Conservation (phyloP, 2,329 filamentous ascomycete species). For the Ampelomyces quisqualis region DNA sequence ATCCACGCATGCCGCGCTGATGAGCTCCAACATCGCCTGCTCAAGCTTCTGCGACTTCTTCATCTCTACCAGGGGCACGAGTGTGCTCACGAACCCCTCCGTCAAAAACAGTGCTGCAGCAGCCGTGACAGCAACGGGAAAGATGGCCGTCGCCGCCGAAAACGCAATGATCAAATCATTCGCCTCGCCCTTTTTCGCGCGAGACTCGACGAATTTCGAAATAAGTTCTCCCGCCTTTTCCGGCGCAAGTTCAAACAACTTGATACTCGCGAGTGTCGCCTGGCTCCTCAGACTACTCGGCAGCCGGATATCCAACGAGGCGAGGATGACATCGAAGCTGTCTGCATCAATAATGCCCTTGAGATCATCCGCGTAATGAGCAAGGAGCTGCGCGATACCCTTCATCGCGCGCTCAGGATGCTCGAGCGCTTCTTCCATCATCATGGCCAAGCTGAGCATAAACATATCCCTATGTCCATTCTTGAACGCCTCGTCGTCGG, state of each 20-base stretch:
- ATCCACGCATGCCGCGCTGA: constrained; percentile 90
- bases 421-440: constrained; percentile 89
- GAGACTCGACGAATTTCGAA: constrained; percentile 70
- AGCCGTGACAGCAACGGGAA: constrained; percentile 77
- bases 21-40: constrained; percentile 80
- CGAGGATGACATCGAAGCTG: constrained; percentile 80
- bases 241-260: constrained; percentile 76
- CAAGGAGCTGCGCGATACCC: constrained; percentile 60
- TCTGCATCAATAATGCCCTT: constrained; percentile 69
- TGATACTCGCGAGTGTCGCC: constrained; percentile 77
- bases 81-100: constrained; percentile 77
- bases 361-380: constrained; percentile 54
- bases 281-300: constrained; percentile 73
- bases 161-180: constrained; percentile 91
- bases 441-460: constrained; percentile 76
- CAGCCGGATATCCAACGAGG: constrained; percentile 81
- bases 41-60: constrained; percentile 86
- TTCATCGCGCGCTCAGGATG: constrained; percentile 62
- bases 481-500: constrained; percentile 47
- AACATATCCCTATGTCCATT: constrained; percentile 60
- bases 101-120: constrained; percentile 80
- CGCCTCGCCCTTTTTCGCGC: constrained; percentile 71
- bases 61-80: constrained; percentile 74
- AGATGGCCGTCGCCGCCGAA: constrained; percentile 84
- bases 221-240: constrained; percentile 70